Percentiles rank a stretch among this genome's conserved stretches.
phyloP scores from a whole-genome alignment of 2,329 filamentous ascomycete genomes.

The Hortaea werneckii region DNA sequence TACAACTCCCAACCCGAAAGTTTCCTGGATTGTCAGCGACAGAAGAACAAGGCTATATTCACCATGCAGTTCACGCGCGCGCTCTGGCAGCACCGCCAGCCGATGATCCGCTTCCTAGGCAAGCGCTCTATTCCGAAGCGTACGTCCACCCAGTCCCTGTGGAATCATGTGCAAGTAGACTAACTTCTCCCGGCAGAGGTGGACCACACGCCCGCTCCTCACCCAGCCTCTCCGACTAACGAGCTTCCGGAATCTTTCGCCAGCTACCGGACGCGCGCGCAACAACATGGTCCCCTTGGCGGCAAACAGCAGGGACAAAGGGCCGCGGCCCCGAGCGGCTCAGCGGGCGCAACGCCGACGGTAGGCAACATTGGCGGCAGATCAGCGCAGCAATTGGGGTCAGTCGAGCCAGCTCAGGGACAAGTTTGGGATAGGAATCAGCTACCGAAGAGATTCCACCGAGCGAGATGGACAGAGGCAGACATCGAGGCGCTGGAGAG shows the following conservation, averaged over 20 bases:
- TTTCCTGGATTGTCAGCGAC: not conserved
- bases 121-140: constrained; percentile 37
- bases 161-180: constrained; percentile 1
- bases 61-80: constrained; percentile 36
- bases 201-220: constrained; percentile 63
- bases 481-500: constrained; percentile 97
- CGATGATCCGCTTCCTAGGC: constrained; percentile 43
- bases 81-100: constrained; percentile 39
- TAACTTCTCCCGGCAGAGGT: constrained; percentile 44
- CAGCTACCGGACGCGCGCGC: constrained; percentile 65
- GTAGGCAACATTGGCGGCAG: constrained; percentile 45
- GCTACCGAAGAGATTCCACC: constrained; percentile 73
- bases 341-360: constrained; percentile 11
- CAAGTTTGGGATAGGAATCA: constrained; percentile 82
- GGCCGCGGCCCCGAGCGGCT: constrained; percentile 4
- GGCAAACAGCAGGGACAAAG: constrained; percentile 9
- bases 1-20: too few species aligned
- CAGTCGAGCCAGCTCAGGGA: constrained; percentile 60
- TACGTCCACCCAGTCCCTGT: constrained; percentile 17
- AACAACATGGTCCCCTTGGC: constrained; percentile 63
- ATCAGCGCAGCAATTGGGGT: constrained; percentile 60
- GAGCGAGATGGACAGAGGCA: constrained; percentile 59
- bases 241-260: constrained; percentile 61
- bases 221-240: constrained; percentile 60
- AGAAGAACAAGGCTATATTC: not conserved